A percentile compares a stretch with the other conserved stretches of the same genome.
phyloP scores from a whole-genome alignment of 192 early-diverging fungal species.

The Coemansia sp. region DNA sequence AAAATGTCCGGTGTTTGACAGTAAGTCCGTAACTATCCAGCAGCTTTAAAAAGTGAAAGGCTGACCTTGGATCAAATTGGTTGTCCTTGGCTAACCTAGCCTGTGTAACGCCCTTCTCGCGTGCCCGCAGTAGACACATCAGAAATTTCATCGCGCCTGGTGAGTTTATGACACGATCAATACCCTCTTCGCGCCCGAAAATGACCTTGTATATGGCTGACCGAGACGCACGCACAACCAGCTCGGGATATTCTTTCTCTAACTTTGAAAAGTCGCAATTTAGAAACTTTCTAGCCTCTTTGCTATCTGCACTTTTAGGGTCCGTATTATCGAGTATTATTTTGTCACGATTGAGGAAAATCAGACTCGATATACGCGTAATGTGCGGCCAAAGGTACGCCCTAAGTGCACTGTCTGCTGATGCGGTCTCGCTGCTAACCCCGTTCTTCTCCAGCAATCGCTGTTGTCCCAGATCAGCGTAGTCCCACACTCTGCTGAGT shows the following conservation, averaged over 20 bases:
- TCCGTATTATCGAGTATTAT: conserved; percentile 16
- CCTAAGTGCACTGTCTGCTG: conserved; percentile 16
- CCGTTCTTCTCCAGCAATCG: conserved; percentile 9
- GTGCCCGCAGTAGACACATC: conserved; percentile 25
- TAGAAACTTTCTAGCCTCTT: conserved; percentile 7
- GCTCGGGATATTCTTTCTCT: conserved; percentile 17
- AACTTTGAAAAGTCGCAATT: conserved; percentile 3
- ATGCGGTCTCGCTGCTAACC: not conserved
- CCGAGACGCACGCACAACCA: conserved; percentile 24
- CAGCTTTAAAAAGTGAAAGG: conserved; percentile 43
- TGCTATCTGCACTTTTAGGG: not conserved
- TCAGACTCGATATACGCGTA: conserved; percentile 15
- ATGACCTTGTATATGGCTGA: conserved; percentile 25
- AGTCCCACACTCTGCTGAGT: conserved; percentile 34
- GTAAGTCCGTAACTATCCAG: conserved; percentile 37
- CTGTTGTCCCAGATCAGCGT: conserved; percentile 31
- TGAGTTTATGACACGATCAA: conserved; percentile 16
- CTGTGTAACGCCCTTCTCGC: conserved; percentile 40
- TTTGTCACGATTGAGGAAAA: conserved; percentile 14
- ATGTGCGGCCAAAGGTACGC: conserved; percentile 43
- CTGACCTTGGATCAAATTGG: conserved; percentile 30
- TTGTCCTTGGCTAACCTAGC: conserved; percentile 15
- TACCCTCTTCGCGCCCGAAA: conserved; percentile 40
- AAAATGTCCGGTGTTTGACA: conserved; percentile 22
- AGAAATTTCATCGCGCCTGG: conserved; percentile 12